Evolutionary conservation across 108 stramenopile species (phyloP).

Genomic region (Skeletonema marinoi): DNA sequence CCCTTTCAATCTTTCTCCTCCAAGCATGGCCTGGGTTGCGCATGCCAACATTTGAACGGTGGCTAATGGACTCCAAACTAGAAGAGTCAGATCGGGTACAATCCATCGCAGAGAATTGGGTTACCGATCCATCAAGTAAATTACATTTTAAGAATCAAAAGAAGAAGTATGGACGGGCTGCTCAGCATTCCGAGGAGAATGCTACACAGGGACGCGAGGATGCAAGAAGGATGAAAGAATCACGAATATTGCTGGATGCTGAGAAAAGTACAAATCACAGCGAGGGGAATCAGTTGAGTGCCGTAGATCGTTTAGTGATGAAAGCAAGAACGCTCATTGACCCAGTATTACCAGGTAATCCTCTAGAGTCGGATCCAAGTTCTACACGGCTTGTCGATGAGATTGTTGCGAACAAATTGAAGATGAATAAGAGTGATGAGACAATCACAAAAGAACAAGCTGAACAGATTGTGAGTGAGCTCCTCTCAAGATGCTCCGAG

Average conservation of each 20-base stretch:
- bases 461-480: slow-evolving; percentile 21
- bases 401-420: slow-evolving; percentile 24
- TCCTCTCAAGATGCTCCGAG: slow-evolving; percentile 21
- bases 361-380: slow-evolving; percentile 20
- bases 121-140: slow-evolving; percentile 9
- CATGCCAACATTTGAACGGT: slow-evolving; percentile 81
- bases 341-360: slow-evolving; percentile 39
- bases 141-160: not conserved
- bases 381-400: slow-evolving; percentile 20
- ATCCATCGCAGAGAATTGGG: slow-evolving; percentile 17
- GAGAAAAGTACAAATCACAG: slow-evolving; percentile 3
- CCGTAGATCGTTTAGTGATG: not conserved
- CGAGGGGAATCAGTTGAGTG: not conserved
- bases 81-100: slow-evolving; percentile 50
- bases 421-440: slow-evolving; percentile 25
- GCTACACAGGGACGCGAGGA: not conserved
- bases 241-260: slow-evolving; percentile 8
- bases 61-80: slow-evolving; percentile 71
- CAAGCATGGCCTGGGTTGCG: slow-evolving; percentile 44
- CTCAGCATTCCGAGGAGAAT: slow-evolving; percentile 10
- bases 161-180: slow-evolving; percentile 27
- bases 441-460: slow-evolving; percentile 21
- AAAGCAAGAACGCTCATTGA: slow-evolving; percentile 16
- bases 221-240: slow-evolving; percentile 20
- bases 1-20: slow-evolving; percentile 61